Percentiles rank a stretch among this genome's conserved stretches.
Evolutionary conservation across 1,284 basidiomycete genomes (phyloP).

Genomic region (Puccinia polysora): DNA sequence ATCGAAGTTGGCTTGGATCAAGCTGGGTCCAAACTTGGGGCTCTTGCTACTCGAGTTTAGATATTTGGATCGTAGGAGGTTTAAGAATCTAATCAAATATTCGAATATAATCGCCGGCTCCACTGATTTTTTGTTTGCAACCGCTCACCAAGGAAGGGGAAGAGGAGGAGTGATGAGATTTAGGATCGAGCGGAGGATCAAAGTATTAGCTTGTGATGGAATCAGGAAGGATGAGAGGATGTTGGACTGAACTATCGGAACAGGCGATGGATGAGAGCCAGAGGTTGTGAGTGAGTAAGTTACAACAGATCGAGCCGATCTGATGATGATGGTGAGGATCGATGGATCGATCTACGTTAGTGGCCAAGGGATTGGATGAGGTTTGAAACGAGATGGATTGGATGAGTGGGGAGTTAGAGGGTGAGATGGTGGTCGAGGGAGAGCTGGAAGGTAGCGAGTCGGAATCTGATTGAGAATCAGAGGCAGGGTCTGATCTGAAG

Average conservation of each 20-base stretch:
- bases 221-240: too few relatives aligned
- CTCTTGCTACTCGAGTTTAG: background rate
- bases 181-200: too few relatives aligned
- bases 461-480: background rate
- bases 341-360: too few relatives aligned
- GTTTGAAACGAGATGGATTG: too few relatives aligned
- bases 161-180: background rate
- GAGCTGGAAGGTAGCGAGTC: background rate
- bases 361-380: too few relatives aligned
- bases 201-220: too few relatives aligned
- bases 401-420: background rate
- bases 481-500: background rate
- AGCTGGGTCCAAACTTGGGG: background rate
- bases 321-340: background rate
- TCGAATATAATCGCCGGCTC: constrained; percentile 12
- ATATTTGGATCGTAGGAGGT: background rate
- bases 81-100: background rate
- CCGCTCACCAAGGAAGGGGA: background rate
- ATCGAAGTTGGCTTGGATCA: constrained; percentile 8
- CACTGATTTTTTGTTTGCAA: background rate
- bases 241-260: background rate
- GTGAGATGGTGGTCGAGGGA: too few relatives aligned
- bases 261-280: background rate
- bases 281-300: background rate
- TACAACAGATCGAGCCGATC: background rate